Evolutionary conservation across 75 land plant species (phyloP).

Genomic region (Picea glauca): DNA sequence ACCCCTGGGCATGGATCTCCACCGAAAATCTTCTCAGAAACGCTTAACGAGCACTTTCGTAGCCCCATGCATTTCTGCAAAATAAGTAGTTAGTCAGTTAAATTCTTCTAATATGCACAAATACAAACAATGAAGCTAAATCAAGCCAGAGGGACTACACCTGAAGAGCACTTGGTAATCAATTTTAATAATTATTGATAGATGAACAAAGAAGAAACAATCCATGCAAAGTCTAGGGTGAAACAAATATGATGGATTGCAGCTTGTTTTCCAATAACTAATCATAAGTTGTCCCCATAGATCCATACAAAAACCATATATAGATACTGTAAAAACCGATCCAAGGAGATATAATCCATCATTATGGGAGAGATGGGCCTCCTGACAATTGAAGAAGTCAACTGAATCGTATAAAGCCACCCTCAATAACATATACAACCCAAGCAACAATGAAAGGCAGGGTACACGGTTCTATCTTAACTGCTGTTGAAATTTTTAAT

Average conservation of each 20-base stretch:
- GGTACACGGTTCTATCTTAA: no score
- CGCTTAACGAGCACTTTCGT: constrained; percentile 45
- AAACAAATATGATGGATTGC: not conserved
- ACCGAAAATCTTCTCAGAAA: constrained; percentile 49
- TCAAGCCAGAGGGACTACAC: not conserved
- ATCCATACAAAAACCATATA: no score
- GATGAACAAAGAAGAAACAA: not conserved
- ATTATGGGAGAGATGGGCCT: no score
- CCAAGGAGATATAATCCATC: no score
- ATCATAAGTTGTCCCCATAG: no score
- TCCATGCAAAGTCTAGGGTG: not conserved
- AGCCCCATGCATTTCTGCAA: constrained; percentile 65
- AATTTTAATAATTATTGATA: constrained; percentile 2
- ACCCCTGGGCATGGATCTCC: constrained; percentile 76
- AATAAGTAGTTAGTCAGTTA: constrained; percentile 4
- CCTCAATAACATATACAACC: no score
- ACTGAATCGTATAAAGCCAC: no score
- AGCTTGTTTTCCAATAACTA: no score
- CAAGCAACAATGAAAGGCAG: no score
- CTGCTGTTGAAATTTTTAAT: no score
- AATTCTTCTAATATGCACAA: not conserved
- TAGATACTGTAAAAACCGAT: no score
- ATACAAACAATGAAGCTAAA: constrained; percentile 12
- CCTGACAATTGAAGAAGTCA: no score
- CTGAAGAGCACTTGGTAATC: constrained; percentile 26